Conservation (phyloP, 257 asterid species). For the Salvia rosmarinus region DNA sequence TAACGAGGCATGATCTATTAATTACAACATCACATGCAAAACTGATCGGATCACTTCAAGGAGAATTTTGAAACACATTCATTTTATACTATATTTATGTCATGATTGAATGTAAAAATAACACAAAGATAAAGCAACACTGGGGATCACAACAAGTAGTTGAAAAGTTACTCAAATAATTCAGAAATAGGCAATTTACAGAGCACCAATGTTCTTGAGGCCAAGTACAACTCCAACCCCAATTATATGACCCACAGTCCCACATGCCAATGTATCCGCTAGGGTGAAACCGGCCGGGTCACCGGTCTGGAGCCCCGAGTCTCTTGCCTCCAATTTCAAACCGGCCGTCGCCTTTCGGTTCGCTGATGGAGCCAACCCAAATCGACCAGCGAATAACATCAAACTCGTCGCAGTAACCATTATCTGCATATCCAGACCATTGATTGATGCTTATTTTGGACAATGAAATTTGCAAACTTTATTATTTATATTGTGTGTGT, state of each 20-base stretch:
- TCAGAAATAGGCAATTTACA: not conserved
- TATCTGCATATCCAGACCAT: slow-evolving; percentile 46
- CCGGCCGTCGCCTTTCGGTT: slow-evolving; percentile 92
- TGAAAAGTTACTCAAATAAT: not conserved
- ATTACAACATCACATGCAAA: not conserved
- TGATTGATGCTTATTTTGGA: not conserved
- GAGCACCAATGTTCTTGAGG: slow-evolving; percentile 70
- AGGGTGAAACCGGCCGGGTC: slow-evolving; percentile 97
- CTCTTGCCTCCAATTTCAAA: slow-evolving; percentile 72
- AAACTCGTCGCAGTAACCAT: slow-evolving; percentile 85
- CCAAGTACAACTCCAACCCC: slow-evolving; percentile 99
- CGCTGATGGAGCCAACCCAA: slow-evolving; percentile 95
- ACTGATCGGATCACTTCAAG: not conserved
- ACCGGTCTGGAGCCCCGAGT: slow-evolving; percentile 91
- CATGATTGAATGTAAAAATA: not conserved
- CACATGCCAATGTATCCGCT: slow-evolving; percentile 95
- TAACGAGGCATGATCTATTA: too few relatives aligned
- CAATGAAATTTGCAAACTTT: not conserved
- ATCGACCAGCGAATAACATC: slow-evolving; percentile 93
- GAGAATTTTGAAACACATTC: not conserved
- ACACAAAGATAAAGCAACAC: not conserved
- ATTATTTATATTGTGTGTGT: not conserved
- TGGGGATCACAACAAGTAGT: too few relatives aligned
- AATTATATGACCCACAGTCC: slow-evolving; percentile 80
- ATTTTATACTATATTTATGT: not conserved